Conservation (phyloP, 2,329 filamentous ascomycete genomes). For the Epicoccum sorghinum region DNA sequence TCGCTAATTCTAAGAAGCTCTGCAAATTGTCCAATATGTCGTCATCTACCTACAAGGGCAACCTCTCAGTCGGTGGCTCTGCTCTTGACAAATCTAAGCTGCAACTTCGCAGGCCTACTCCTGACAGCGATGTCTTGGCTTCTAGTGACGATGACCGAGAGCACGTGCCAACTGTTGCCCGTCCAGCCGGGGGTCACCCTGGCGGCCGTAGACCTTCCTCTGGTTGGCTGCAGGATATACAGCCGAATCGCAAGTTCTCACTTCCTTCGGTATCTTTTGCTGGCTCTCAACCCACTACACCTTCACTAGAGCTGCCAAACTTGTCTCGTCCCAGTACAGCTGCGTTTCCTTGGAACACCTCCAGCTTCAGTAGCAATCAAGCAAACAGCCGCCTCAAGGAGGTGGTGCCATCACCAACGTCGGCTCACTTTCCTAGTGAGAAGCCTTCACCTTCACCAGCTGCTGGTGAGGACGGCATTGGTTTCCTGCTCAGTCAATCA, state of each 20-base stretch:
- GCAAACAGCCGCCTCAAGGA: constrained; percentile 40
- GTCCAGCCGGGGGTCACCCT: constrained; percentile 31
- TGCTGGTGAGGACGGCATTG: constrained; percentile 56
- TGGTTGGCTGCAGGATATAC: constrained; percentile 83
- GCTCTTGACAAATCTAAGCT: constrained; percentile 70
- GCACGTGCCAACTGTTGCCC: constrained; percentile 40
- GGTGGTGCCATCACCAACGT: constrained; percentile 43
- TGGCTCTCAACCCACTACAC: constrained; percentile 80
- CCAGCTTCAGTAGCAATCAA: constrained; percentile 36
- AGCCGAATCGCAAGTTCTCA: constrained; percentile 71
- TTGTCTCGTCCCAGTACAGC: constrained; percentile 48
- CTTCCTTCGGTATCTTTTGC: constrained; percentile 73
- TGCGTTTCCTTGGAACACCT: constrained; percentile 53
- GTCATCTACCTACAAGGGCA: constrained; percentile 35
- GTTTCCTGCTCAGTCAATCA: constrained; percentile 40
- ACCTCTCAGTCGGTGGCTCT: constrained; percentile 36
- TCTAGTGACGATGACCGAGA: constrained; percentile 94
- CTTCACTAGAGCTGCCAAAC: constrained; percentile 67
- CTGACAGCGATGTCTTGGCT: constrained; percentile 90
- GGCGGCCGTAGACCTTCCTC: constrained; percentile 39
- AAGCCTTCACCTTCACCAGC: constrained; percentile 35
- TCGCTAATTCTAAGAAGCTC: constrained; percentile 1
- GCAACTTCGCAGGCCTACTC: constrained; percentile 77
- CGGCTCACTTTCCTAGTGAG: constrained; percentile 31
- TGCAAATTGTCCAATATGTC: constrained; percentile 30